Percentiles rank a stretch among this genome's conserved stretches.
Evolutionary conservation across 257 asterid species (phyloP).

Genomic region (Solanum verrucosum): DNA sequence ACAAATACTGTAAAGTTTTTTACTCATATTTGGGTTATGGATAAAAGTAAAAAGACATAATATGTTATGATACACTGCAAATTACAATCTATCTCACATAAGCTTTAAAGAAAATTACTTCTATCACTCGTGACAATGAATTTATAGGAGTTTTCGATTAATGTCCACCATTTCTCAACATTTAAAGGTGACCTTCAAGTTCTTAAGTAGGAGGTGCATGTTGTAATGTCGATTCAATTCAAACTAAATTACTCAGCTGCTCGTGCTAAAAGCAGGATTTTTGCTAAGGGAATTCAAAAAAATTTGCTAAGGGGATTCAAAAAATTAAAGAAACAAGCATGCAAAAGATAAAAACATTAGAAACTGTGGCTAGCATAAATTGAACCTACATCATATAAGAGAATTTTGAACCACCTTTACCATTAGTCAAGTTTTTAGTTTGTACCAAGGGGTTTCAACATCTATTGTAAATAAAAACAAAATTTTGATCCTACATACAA

Average conservation of each 20-base stretch:
- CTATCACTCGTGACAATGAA: not conserved
- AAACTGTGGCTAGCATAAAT: not conserved
- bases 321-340: not conserved
- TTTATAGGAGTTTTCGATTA: not conserved
- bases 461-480: not conserved
- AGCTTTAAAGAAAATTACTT: not conserved
- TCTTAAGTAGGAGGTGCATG: not conserved
- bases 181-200: not conserved
- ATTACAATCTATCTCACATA: not conserved
- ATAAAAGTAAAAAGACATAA: not conserved
- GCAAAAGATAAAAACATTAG: not conserved
- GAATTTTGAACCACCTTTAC: not conserved
- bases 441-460: not conserved
- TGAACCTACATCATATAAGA: not conserved
- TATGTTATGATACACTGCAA: not conserved
- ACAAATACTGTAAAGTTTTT: not conserved
- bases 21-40: not conserved
- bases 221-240: not conserved
- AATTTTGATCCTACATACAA: not conserved
- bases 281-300: not conserved
- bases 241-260: not conserved
- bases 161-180: not conserved
- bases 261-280: not conserved
- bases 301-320: not conserved
- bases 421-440: not conserved